A percentile compares a stretch with the other conserved stretches of the same genome.
Evolutionary conservation across 2,329 filamentous ascomycete genomes (phyloP).

Genomic region (Exophiala oligosperma): DNA sequence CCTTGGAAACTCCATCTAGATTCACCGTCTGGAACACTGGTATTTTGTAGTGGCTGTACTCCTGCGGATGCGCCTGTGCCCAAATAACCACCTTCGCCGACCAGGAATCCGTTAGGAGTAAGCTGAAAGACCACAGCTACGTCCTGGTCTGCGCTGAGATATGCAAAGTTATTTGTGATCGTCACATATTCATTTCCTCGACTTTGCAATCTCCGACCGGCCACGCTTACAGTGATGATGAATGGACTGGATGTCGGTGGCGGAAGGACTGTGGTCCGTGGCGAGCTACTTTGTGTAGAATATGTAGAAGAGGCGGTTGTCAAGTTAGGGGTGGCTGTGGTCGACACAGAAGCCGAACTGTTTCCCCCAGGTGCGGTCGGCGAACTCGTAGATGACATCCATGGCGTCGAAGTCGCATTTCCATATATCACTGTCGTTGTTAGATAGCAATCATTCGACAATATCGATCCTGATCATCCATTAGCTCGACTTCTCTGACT

Average conservation of each 20-base stretch:
- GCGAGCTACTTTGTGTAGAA: too few species aligned
- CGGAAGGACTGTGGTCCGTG: not conserved
- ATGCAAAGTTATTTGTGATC: constrained; percentile 7
- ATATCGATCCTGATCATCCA: constrained; percentile 3
- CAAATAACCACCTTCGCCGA: not conserved
- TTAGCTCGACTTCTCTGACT: not conserved
- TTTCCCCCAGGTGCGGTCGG: too few species aligned
- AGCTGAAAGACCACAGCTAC: constrained; percentile 13
- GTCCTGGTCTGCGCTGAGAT: constrained; percentile 1
- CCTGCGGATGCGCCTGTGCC: constrained; percentile 5
- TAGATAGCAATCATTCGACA: constrained; percentile 10
- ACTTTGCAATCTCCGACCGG: constrained; percentile 5
- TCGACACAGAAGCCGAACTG: too few species aligned
- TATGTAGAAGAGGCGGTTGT: too few species aligned
- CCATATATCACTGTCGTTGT: constrained; percentile 21
- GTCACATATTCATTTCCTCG: constrained; percentile 12
- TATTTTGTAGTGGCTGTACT: constrained; percentile 10
- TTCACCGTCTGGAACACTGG: not conserved
- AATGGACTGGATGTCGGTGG: constrained; percentile 13
- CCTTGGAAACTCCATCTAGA: constrained; percentile 15
- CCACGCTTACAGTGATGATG: constrained; percentile 9
- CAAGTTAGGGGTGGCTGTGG: too few species aligned
- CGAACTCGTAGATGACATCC: not conserved
- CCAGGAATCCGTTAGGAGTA: constrained; percentile 7
- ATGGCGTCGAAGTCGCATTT: constrained; percentile 6